Conservation (phyloP, 495 filamentous ascomycete species). For the Evansstolkia leycettana region DNA sequence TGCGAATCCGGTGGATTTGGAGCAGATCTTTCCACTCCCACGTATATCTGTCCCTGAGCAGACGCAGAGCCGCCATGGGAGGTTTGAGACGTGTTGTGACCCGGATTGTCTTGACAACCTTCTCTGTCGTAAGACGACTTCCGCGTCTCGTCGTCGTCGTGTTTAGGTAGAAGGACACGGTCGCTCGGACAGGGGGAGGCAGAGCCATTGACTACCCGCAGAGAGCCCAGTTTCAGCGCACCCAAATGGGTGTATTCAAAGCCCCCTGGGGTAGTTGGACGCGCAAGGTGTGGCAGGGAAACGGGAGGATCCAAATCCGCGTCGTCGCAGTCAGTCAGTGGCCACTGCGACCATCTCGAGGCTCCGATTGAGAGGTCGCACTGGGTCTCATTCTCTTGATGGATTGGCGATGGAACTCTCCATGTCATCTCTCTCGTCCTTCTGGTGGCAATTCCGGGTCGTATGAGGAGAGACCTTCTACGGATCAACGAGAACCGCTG, state of each 20-base stretch:
- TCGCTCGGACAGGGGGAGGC: conserved; percentile 31
- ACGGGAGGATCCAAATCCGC: conserved; percentile 1
- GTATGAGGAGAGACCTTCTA: conserved; percentile 34
- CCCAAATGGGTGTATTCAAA: conserved; percentile 37
- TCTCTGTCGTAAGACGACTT: conserved; percentile 1
- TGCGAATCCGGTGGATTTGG: too few species aligned
- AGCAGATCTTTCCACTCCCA: too few species aligned
- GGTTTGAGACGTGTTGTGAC: too few species aligned
- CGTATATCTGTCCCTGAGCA: too few species aligned
- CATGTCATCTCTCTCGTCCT: conserved; percentile 15
- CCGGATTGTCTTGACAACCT: neutral
- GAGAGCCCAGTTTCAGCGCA: conserved; percentile 33
- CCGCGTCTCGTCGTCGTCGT: conserved; percentile 5
- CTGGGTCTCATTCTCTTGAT: conserved; percentile 10
- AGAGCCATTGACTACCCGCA: conserved; percentile 37
- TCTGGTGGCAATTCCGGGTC: conserved; percentile 36
- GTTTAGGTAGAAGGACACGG: conserved; percentile 12
- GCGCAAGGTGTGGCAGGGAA: conserved; percentile 3
- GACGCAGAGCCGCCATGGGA: too few species aligned
- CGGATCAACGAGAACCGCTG: conserved; percentile 32
- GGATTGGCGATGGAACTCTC: conserved; percentile 15
- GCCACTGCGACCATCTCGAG: conserved; percentile 8
- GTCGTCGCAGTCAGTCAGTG: conserved; percentile 6
- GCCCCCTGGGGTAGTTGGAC: conserved; percentile 29
- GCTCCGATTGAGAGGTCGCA: conserved; percentile 4